Conservation (phyloP, 2,329 filamentous ascomycete genomes). For the Apiospora sp. region DNA sequence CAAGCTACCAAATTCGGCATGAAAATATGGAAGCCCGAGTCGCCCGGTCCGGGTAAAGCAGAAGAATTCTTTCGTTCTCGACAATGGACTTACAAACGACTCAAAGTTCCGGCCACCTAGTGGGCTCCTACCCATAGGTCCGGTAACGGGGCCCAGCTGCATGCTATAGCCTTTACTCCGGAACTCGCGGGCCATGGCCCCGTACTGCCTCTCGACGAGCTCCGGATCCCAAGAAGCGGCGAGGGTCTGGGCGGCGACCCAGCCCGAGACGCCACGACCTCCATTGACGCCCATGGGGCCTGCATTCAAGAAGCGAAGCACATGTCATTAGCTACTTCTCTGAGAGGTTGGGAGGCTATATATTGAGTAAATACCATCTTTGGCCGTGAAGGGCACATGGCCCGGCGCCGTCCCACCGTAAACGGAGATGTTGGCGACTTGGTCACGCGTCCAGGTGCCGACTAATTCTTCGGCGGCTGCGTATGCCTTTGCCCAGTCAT, state of each 20-base stretch:
- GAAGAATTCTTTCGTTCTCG: too few relatives aligned
- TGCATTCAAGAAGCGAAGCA: too few relatives aligned
- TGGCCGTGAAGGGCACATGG: not conserved
- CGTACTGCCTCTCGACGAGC: not conserved
- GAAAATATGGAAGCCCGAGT: too few relatives aligned
- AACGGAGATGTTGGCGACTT: not conserved
- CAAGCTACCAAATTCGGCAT: too few relatives aligned
- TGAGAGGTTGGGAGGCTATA: too few relatives aligned
- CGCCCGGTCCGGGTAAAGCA: too few relatives aligned
- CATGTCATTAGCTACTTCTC: too few relatives aligned
- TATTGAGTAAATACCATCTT: too few relatives aligned
- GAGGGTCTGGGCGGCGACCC: not conserved
- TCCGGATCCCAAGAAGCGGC: not conserved
- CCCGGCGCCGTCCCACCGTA: not conserved
- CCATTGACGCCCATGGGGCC: not conserved
- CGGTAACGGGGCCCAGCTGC: not conserved
- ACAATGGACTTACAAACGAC: conserved; percentile 3
- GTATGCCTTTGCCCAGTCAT: not conserved
- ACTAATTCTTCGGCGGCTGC: not conserved
- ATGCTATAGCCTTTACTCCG: not conserved
- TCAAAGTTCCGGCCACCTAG: not conserved
- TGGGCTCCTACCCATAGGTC: not conserved
- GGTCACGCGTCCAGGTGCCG: not conserved
- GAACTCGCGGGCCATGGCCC: not conserved
- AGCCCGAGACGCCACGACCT: not conserved